These are phyloP conservation scores for Gracilaria gracilis DNA, from an alignment of 23 red algal genomes.

Conservation along the genomic window DNA sequence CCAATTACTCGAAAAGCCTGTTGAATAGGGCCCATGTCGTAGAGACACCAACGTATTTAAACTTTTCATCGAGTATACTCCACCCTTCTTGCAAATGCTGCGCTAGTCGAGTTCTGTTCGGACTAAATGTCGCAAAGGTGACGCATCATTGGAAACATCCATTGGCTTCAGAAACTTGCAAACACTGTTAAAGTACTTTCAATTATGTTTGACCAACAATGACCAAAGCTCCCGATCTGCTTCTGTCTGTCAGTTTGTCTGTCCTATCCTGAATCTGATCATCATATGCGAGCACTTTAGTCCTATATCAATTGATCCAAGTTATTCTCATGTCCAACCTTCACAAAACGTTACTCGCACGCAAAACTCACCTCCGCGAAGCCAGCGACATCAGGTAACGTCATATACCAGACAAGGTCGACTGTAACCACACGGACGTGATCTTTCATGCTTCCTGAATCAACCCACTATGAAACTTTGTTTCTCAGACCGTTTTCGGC, in stretches of 20 bases:
- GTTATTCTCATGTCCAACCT: neutral
- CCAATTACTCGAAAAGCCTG: conserved; percentile 35
- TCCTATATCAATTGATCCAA: neutral
- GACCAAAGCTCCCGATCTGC: neutral
- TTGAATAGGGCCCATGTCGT: neutral
- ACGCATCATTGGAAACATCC: neutral
- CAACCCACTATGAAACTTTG: no score
- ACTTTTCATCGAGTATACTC: neutral
- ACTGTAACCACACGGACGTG: no score
- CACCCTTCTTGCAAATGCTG: conserved; percentile 1
- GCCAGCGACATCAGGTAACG: neutral
- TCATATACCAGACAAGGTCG: no score
- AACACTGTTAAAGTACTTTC: conserved; percentile 7
- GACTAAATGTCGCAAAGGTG: neutral
- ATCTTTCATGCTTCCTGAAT: no score
- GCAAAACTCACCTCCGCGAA: neutral
- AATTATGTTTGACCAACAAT: neutral
- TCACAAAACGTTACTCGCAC: neutral
- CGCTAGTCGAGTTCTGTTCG: neutral
- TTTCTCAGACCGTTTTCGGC: neutral
- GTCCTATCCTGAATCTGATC: neutral
- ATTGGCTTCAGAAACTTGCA: conserved; percentile 18
- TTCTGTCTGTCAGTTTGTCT: neutral
- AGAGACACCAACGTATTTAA: neutral
- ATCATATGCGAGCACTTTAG: neutral